Base-by-base conservation (phyloP, 2,329 filamentous ascomycete species). In the Fusarium sp. region DNA sequence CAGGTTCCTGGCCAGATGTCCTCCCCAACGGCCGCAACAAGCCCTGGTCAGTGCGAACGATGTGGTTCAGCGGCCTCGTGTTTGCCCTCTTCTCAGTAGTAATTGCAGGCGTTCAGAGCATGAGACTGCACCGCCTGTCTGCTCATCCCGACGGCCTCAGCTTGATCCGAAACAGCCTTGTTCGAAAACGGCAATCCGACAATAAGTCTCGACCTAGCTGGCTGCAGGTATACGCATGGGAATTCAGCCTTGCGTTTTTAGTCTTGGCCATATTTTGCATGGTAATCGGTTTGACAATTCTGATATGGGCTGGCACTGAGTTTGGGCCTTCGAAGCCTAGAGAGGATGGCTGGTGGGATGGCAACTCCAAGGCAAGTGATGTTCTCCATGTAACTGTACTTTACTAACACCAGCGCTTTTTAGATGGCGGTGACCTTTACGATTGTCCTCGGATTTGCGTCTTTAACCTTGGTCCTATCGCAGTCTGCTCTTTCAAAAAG, bases 321-420 rank as follows among this genome's bases (percentile, higher is more conserved):
- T 50, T 32, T 8, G 47, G 47, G 1, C 47, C 47, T 3, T 50
- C 47, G 2, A 50, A 50, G 21, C 2, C 47, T 9, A 32, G 15
- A 50, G 47, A 50, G 15, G 47, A 50, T 7, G 47, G 47, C 7
- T 50, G 47, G 47, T 50, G 47, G 47, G 47, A 50, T 32, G 47
- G 21, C 2, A 50, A 50, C 21, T 50, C 47, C 3, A 50, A 50
- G 47, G 47, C 2, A 32, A 18, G 28, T 32, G 11, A 18, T 18
- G 2, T 7, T 23, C 10, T 50, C 3, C 5, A 18, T 18, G 3
- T 23, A 3, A 18, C 8, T 13, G 0, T 9, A 6, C n/a, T 5
- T 9, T 12, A 13, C 28, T 49, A 9, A 49, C 21, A 5, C 1
- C 7, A 5, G 5, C 0, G 19, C 6, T 9, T 30, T 49, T 6